Evolutionary conservation across 2,329 filamentous ascomycete species (phyloP).

Genomic region (Trichoderma gracile): DNA sequence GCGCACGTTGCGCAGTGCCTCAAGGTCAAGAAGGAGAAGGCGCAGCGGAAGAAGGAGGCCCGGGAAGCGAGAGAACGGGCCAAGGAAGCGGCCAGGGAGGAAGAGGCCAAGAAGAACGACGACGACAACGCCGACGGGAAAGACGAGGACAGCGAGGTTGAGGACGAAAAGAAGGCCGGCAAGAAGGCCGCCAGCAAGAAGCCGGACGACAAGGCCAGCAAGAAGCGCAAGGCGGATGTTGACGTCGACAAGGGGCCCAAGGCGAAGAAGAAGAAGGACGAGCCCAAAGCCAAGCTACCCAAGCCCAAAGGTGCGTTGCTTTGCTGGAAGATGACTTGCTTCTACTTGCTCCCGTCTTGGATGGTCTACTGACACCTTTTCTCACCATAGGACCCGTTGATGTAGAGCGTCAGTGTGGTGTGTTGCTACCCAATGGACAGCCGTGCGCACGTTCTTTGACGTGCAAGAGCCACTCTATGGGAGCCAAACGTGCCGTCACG

Average conservation of each 20-base stretch:
- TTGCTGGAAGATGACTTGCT: background rate
- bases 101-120: slow-evolving; percentile 55
- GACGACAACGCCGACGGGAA: slow-evolving; percentile 51
- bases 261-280: slow-evolving; percentile 93
- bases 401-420: slow-evolving; percentile 91
- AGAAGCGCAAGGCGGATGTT: slow-evolving; percentile 75
- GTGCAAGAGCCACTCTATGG: slow-evolving; percentile 95
- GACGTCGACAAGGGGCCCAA: slow-evolving; percentile 82
- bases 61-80: slow-evolving; percentile 69
- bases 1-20: slow-evolving; percentile 83
- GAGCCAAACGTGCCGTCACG: slow-evolving; percentile 83
- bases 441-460: slow-evolving; percentile 86
- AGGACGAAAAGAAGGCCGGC: slow-evolving; percentile 47
- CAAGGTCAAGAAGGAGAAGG: slow-evolving; percentile 80
- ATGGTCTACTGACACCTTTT: background rate
- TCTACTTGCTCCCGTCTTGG: background rate
- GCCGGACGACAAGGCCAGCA: slow-evolving; percentile 66
- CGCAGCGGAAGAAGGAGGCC: slow-evolving; percentile 73
- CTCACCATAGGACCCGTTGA: slow-evolving; percentile 70
- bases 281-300: slow-evolving; percentile 76
- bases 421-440: slow-evolving; percentile 78
- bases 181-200: slow-evolving; percentile 72
- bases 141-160: slow-evolving; percentile 52
- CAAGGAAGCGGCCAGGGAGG: slow-evolving; percentile 60
- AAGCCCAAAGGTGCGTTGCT: slow-evolving; percentile 74